Evolutionary conservation across 169 alveolate species (phyloP), one percentile per base, ranked within the genome.

Genomic region (Eimeria zaria): DNA sequence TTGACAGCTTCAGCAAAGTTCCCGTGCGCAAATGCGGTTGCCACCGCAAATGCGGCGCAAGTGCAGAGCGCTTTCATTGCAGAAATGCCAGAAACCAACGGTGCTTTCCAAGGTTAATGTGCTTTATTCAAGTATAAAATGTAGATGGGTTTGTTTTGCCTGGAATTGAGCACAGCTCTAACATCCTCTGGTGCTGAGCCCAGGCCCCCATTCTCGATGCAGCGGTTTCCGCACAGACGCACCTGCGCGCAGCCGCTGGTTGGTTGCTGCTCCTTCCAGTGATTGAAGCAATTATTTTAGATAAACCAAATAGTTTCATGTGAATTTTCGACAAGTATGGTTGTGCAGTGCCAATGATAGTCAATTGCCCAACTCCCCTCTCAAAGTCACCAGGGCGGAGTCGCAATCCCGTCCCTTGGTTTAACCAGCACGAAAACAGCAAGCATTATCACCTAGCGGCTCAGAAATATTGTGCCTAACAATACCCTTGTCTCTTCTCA

Each of bases 41-140:
- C 93, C 30, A 58, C 93, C 80, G 93, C 93, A 62, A 62, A 9
- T 24, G 80, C 93, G 81, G 93, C 80, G 41, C 78, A 85, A 62
- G 80, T 85, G 93, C 93, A 62, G 58, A 85, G 93, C 46, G 93
- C 48, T 55, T 62, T 85, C 93, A 85, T 85, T 85, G 93, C 80
- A 0, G 81, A 27, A 39, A 41, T 7, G 27, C 41, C 78, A 46
- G 20, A 55, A 62, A 62, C 44, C 0, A 24, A 36, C 12, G 14
- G 41, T 60, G 60, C 14, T 22, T 62, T 4, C 60, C 44, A 39
- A 60, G 14, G 11, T 5, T 39, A 62, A 62, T 85, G 2, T 3
- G 41, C 20, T 9, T 24, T 58, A 44, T 22, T 11, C 58, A 48
- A 1, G 60, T 55, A 36, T 48, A 85, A 85, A 85, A 58, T 85